phyloP scores from a whole-genome alignment of 192 early-diverging fungal species.

The Phycomyces blakesleeanus region DNA sequence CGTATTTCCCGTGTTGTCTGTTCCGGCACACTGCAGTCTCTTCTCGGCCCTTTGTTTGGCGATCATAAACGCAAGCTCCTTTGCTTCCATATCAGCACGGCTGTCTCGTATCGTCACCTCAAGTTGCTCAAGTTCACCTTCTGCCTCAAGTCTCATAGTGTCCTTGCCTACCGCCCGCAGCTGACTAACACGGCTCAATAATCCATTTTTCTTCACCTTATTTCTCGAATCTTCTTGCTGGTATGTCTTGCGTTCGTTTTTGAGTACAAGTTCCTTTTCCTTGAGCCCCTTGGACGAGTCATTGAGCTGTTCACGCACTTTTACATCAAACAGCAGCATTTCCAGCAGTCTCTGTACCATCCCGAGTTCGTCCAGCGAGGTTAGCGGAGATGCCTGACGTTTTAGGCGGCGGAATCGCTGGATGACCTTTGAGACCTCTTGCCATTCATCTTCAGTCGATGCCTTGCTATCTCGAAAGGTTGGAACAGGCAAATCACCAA shows the following conservation, averaged over 20 bases:
- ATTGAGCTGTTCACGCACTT: slow-evolving; percentile 4
- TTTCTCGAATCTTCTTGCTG: slow-evolving; percentile 8
- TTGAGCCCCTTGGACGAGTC: slow-evolving; percentile 2
- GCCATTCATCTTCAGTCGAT: not conserved
- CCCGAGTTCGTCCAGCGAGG: slow-evolving; percentile 2
- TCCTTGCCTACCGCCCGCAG: not conserved
- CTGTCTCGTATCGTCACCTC: slow-evolving; percentile 6
- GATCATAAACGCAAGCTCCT: slow-evolving; percentile 4
- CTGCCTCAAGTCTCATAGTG: not conserved
- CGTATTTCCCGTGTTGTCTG: slow-evolving; percentile 5
- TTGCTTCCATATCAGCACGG: not conserved
- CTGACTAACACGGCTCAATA: slow-evolving; percentile 4
- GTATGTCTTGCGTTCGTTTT: not conserved
- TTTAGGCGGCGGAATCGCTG: not conserved
- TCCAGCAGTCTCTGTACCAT: slow-evolving; percentile 21
- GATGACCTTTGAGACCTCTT: not conserved
- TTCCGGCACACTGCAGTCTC: not conserved
- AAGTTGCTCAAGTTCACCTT: slow-evolving; percentile 9
- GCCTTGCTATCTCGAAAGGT: not conserved
- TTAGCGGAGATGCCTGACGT: not conserved
- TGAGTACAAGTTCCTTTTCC: slow-evolving; percentile 6
- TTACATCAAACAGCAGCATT: slow-evolving; percentile 5
- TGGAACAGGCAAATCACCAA: slow-evolving; percentile 3
- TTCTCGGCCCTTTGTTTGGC: not conserved
- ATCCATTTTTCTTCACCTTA: not conserved